Percentiles rank a stretch among this genome's conserved stretches.
Conservation (phyloP, 306 rosid genomes). For the Carpinus viminea region DNA sequence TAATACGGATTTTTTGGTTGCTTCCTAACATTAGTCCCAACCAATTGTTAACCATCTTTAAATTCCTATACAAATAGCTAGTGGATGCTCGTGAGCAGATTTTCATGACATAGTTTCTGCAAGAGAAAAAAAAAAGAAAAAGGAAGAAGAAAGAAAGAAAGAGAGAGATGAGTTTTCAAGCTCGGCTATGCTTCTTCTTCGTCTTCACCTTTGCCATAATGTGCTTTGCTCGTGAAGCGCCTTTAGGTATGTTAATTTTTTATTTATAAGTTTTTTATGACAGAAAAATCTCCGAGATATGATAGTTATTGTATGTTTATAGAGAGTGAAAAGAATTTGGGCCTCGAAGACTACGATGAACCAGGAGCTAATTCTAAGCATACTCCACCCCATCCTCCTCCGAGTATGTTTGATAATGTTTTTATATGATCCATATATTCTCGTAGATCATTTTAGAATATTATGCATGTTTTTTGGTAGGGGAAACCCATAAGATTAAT, state of each 20-base stretch:
- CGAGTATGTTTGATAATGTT: not conserved
- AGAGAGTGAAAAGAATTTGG: not conserved
- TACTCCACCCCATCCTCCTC: not conserved
- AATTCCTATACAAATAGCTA: not conserved
- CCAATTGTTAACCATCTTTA: not conserved
- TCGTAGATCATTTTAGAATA: too few relatives aligned
- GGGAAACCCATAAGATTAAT: too few relatives aligned
- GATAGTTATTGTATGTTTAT: not conserved
- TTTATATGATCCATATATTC: not conserved
- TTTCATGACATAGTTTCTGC: not conserved
- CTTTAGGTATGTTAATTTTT: not conserved
- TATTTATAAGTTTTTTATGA: too few relatives aligned
- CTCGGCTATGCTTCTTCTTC: not conserved
- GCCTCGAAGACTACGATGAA: slow-evolving; percentile 6
- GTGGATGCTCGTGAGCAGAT: not conserved
- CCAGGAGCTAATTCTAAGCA: slow-evolving; percentile 22
- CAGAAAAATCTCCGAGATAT: too few relatives aligned
- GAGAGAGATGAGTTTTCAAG: not conserved
- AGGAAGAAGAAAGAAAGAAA: too few relatives aligned
- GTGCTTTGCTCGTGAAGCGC: not conserved
- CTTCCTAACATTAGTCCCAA: too few relatives aligned
- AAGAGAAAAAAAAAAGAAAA: not conserved
- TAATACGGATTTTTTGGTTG: too few relatives aligned
- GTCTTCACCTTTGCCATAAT: not conserved
- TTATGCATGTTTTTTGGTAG: not conserved